A percentile compares a stretch with the other conserved stretches of the same genome.
Evolutionary conservation across 2,329 filamentous ascomycete species (phyloP).

Genomic region (Fusarium sp.): DNA sequence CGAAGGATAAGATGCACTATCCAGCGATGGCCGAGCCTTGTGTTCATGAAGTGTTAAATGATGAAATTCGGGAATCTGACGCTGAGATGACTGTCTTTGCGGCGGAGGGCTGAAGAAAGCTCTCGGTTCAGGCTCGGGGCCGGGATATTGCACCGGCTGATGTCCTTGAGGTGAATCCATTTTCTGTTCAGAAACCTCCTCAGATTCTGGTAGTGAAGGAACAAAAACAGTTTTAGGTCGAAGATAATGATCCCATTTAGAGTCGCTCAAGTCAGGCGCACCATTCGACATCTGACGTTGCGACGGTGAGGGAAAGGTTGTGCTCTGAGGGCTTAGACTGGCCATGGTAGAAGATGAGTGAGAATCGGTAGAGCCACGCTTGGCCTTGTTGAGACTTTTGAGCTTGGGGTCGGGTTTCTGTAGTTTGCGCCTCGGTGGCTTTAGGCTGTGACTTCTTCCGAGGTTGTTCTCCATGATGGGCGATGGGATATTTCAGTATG

Average conservation of each 20-base stretch:
- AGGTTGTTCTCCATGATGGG: slow-evolving; percentile 25
- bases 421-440: slow-evolving; percentile 48
- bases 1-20: slow-evolving; percentile 46
- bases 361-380: slow-evolving; percentile 46
- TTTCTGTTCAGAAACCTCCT: slow-evolving; percentile 23
- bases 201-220: slow-evolving; percentile 32
- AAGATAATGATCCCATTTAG: slow-evolving; percentile 48
- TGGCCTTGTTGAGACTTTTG: slow-evolving; percentile 42
- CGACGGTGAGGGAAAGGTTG: slow-evolving; percentile 28
- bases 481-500: slow-evolving; percentile 17
- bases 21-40: slow-evolving; percentile 40
- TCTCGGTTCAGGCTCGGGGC: slow-evolving; percentile 24
- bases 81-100: slow-evolving; percentile 33
- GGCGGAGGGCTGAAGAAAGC: slow-evolving; percentile 25
- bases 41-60: slow-evolving; percentile 42
- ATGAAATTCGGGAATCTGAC: slow-evolving; percentile 44
- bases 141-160: neutral
- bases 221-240: slow-evolving; percentile 41
- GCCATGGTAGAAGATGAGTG: slow-evolving; percentile 28
- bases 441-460: slow-evolving; percentile 38
- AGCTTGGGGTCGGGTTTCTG: slow-evolving; percentile 49
- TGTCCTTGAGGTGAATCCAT: slow-evolving; percentile 9
- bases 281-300: slow-evolving; percentile 37
- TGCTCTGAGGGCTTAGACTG: slow-evolving; percentile 36
- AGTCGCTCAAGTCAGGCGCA: slow-evolving; percentile 46